Base-by-base conservation (phyloP, 306 rosid genomes). In the Cucurbita moschata region DNA sequence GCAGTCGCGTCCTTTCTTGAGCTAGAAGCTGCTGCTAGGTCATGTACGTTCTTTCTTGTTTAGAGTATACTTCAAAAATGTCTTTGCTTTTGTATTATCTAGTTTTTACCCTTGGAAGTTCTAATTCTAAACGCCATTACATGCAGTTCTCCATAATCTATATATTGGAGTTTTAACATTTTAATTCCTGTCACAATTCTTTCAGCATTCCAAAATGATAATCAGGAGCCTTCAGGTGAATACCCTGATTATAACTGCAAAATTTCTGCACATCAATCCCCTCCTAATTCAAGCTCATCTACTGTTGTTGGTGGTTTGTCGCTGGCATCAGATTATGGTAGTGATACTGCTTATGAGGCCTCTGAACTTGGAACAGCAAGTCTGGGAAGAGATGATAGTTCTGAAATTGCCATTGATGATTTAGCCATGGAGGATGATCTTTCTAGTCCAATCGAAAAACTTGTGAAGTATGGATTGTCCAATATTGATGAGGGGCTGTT, bases 21-120 rank as follows among this genome's bases (percentile, higher is more conserved):
- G 82, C 90, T 95, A 70, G 99, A 95, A 85, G 91, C 89, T 76
- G 96, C 97, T 75, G 99, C 99, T 80, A 91, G 99, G 83, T 86
- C 92, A 79, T 85, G 99, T 95, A 95, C 72, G 97, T 86, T 76
- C 80, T 87, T 49, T 78, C 81, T 80, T 53, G 71, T 77, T 52
- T 64, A 76, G 59, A 55, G 52, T 87, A 72, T 71, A 26, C 73
- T 75, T 19, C 47, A 21, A 65, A 35, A 42, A 68, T 30, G 38
- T 72, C 42, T 82, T 84, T 35, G 18, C n/a, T 21, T 60, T 58
- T 61, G 46, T 52, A 79, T 73, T 65, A 21, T 74, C 13, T 68
- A 21, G 40, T 58, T 47, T 66, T 69, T 77, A 53, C 43, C 37
- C 18, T 58, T 68, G 78, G 30, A 75, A 10, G 54, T 67, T 49